phyloP scores from a whole-genome alignment of 2,329 filamentous ascomycete genomes.

The Sclerotiophoma versabilis region DNA sequence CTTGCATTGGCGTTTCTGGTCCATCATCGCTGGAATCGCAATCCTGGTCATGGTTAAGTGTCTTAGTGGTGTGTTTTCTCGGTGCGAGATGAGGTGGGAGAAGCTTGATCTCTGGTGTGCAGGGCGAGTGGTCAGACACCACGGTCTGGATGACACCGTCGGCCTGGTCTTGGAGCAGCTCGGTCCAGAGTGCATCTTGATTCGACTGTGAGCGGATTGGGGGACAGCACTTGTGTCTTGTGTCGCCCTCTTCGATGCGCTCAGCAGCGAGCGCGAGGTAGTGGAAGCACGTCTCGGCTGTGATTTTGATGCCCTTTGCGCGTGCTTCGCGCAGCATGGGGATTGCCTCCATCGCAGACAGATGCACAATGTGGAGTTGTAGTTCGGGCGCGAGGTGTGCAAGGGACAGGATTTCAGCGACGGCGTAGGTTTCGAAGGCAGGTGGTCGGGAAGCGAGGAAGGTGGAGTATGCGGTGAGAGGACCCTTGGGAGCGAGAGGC shows the following conservation, averaged over 20 bases:
- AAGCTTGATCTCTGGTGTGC: slow-evolving; percentile 92
- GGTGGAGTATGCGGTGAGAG: slow-evolving; percentile 80
- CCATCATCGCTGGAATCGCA: slow-evolving; percentile 41
- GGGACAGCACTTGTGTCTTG: slow-evolving; percentile 92
- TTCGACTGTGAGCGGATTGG: slow-evolving; percentile 84
- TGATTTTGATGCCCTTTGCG: slow-evolving; percentile 78
- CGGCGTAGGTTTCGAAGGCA: slow-evolving; percentile 87
- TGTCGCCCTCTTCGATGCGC: slow-evolving; percentile 82
- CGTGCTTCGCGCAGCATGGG: slow-evolving; percentile 79
- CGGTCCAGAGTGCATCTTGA: slow-evolving; percentile 85
- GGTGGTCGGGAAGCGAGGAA: slow-evolving; percentile 92
- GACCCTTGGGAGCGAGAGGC: slow-evolving; percentile 73
- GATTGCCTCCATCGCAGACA: slow-evolving; percentile 88
- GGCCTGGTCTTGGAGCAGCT: slow-evolving; percentile 62
- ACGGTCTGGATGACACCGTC: slow-evolving; percentile 89
- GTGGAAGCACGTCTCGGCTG: slow-evolving; percentile 95
- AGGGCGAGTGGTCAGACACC: slow-evolving; percentile 95
- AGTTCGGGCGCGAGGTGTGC: slow-evolving; percentile 81
- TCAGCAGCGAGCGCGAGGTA: slow-evolving; percentile 87
- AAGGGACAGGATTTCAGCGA: slow-evolving; percentile 83
- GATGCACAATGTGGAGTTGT: slow-evolving; percentile 90
- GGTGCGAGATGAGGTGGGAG: slow-evolving; percentile 74
- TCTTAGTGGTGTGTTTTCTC: slow-evolving; percentile 44
- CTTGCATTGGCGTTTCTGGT: slow-evolving; percentile 41
- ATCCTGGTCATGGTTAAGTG: slow-evolving; percentile 45